Evolutionary conservation across 208 protist species (phyloP), one percentile per base, ranked within the genome.

Genomic region (Leishmania aethiopica): DNA sequence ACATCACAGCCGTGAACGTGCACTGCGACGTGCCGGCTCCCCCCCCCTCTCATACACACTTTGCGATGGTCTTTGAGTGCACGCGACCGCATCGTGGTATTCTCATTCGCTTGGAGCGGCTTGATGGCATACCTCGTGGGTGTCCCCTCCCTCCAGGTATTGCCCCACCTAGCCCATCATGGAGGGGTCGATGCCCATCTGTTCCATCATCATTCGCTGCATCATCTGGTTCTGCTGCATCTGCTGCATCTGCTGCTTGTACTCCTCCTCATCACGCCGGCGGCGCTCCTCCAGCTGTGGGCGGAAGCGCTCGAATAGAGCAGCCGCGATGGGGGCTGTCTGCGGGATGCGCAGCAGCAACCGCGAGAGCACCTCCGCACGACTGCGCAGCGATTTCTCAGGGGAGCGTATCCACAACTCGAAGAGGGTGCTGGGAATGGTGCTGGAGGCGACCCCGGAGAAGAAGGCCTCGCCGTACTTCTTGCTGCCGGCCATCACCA

Each of bases 191-290:
- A 95, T 94, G 37, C 92, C 92, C 94, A 97, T 97, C 89, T 95
- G 90, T 88, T 96, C 91, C 88, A 97, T 91, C 92, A 97, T 96
- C 94, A 93, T 93, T 51, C 89, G 88, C 83, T 97, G 92, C 92
- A 97, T 96, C 85, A 95, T 90, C 83, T 95, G 89, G 59, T 91
- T 85, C 79, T 96, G 92, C 70, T 94, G 88, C 89, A 93, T 92
- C 86, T 96, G 91, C 67, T 95, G 91, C 90, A 93, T 85, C 51
- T 94, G 89, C n/a, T 89, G 92, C 81, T 92, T 91, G 55, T 90
- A 82, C 84, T 97, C 94, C 82, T 93, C 83, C 81, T 97, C 91
- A 73, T 97, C 94, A 84, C 94, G 94, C 64, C 83, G 70, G 49
- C 85, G 86, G 76, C 94, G 94, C 75, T 97, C 93, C 82, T 89